These are phyloP conservation scores for Aureobasidium musti DNA, from an alignment of 2,329 filamentous ascomycete species.

Conservation along the genomic window DNA sequence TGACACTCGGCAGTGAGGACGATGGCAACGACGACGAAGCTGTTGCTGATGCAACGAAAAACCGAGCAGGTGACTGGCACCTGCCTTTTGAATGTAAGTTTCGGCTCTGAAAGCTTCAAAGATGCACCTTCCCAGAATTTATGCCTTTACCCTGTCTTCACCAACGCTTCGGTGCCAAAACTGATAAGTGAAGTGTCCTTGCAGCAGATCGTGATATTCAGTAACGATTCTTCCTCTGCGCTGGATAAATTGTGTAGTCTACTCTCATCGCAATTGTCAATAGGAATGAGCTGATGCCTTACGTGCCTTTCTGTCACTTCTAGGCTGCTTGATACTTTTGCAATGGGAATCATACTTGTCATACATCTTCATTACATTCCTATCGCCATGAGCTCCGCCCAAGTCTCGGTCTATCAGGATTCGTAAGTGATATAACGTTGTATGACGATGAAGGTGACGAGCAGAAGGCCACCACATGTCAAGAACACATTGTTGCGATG, in stretches of 20 bases:
- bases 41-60: background rate
- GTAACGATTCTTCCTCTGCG: background rate
- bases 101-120: background rate
- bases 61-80: background rate
- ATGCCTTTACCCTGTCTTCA: background rate
- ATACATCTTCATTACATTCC: background rate
- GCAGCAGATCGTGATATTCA: background rate
- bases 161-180: background rate
- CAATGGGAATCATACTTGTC: background rate
- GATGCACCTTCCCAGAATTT: background rate
- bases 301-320: background rate
- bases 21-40: background rate
- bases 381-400: background rate
- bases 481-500: slow-evolving; percentile 32
- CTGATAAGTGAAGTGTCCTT: background rate
- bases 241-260: too few relatives aligned
- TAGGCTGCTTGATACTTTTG: background rate
- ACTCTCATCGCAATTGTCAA: background rate
- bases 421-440: slow-evolving; percentile 19
- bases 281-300: background rate
- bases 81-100: background rate
- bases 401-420: background rate
- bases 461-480: slow-evolving; percentile 30
- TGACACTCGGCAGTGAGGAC: background rate
- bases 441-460: slow-evolving; percentile 29